Base-by-base conservation (phyloP, 1,284 basidiomycete genomes). In the Moniliella sp. region DNA sequence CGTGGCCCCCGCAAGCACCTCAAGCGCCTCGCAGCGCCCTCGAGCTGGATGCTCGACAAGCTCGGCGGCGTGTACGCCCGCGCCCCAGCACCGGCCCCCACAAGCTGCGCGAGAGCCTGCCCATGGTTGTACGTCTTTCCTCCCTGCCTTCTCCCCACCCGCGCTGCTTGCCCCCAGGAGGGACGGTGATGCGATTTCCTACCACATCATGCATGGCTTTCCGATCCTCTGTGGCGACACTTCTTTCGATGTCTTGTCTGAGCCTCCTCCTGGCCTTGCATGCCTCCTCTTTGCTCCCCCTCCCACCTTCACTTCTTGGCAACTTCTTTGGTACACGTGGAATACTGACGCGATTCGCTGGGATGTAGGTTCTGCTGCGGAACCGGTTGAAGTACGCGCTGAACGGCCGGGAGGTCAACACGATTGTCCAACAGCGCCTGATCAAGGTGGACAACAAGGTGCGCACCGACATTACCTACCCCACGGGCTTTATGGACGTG, bases 21-120 rank as follows among this genome's bases (percentile, higher is more conserved):
- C 69, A 93, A 93, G 74, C 81, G 88, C 63, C 75, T 94, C 49
- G 76, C 77, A 55, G 91, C 91, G 54, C 91, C 91, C 48, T 88
- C 82, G 39, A 80, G 83, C 70, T 97, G 91, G 91, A 91, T 97
- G 83, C 73, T 97, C 53, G 84, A 94, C 73, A 97, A 97, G 70
- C 69, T 97, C 61, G 78, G 81, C 67, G 88, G 88, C 49, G 88
- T 83, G 60, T 93, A 93, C 65, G 86, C 84, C 61, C 81, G 84
- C 55, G 79, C 83, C 61, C 84, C 86, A 39, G 88, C 84, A 40
- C 88, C 55, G 88, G 88, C 70, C 88, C 88, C 54, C 88, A 99
- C 72, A 94, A 86, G 69, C 78, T 93, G 61, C 79, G 88, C 61
- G 88, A 97, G 72, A 93, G 75, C 48, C 81, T 97, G 40, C 64